Evolutionary conservation across 2,329 filamentous ascomycete genomes (phyloP).

Genomic region (Colletotrichum cuscutae): DNA sequence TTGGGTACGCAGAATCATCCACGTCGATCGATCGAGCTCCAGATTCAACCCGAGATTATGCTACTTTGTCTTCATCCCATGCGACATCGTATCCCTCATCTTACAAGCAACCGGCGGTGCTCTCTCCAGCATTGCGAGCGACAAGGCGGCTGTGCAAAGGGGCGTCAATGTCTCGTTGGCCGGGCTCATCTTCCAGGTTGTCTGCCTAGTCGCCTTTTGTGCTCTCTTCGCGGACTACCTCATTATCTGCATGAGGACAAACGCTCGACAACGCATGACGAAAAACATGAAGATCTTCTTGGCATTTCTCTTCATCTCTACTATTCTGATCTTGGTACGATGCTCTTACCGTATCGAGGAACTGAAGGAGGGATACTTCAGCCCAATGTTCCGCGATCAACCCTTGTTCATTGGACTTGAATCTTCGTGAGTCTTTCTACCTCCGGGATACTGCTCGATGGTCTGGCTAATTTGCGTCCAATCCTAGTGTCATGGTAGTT

Average conservation of each 20-base stretch:
- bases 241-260: conserved; percentile 37
- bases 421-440: conserved; percentile 41
- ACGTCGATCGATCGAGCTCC: conserved; percentile 39
- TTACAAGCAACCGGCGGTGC: conserved; percentile 64
- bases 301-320: conserved; percentile 59
- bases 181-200: conserved; percentile 62
- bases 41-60: conserved; percentile 43
- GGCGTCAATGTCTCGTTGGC: conserved; percentile 61
- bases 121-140: conserved; percentile 45
- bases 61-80: conserved; percentile 55
- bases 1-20: conserved; percentile 38
- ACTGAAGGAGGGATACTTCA: conserved; percentile 64
- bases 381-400: conserved; percentile 57
- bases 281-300: conserved; percentile 59
- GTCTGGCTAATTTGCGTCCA: not conserved
- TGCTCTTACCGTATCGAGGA: conserved; percentile 70
- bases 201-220: conserved; percentile 58
- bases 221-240: conserved; percentile 55
- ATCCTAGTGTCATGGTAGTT: conserved; percentile 15
- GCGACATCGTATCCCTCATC: conserved; percentile 61
- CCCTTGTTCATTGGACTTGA: conserved; percentile 56
- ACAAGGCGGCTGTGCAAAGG: conserved; percentile 37
- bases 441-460: fast-evolving
- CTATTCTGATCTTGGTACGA: conserved; percentile 65
- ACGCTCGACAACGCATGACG: conserved; percentile 42